Evolutionary conservation across 208 protist genomes (phyloP), one percentile per base, ranked within the genome.

Genomic region (Crithidia thermophila): DNA sequence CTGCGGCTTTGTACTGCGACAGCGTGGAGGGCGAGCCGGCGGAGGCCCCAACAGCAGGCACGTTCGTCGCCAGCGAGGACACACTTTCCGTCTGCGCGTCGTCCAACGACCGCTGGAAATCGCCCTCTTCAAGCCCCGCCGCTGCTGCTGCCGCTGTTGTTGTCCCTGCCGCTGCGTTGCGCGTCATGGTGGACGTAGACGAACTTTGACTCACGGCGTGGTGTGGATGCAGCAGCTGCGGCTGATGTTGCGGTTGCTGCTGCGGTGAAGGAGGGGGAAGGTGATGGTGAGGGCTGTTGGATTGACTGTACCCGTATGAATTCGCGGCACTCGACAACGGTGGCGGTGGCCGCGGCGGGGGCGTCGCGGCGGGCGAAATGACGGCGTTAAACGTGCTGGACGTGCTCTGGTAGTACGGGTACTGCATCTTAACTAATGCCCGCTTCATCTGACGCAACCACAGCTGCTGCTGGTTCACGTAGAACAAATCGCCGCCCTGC

Each of bases 401-500:
- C 18, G 61, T 59, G 52, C 55, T 75, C 42, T 78, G 70, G 34
- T 85, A 90, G 70, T 79, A 90, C 27, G 85, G 74, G 53, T 91
- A 85, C 42, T 63, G 62, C 63, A 84, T 43, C 66, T 69, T 81
- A 9, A 69, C 51, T 9, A 95, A 66, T 42, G 50, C 65, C 1
- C 82, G 79, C 56, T 59, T 63, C 84, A 89, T 88, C 21, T 82
- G 73, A 8, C 72, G 63, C 50, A 91, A 45, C 87, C 90, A 95
- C 27, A 85, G 68, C 58, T 84, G 88, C 37, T 81, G 74, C 50
- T 72, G 39, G 20, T 82, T 75, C 52, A 93, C 85, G 64, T 85
- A 84, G 56, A 85, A 96, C 25, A 96, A 69, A 61, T 96, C 90
- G 11, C 90, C 90, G 50, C 90, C 90, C 33, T 92, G 85, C 13